phyloP scores from a whole-genome alignment of 1,284 basidiomycete genomes.

The Grifola frondosa region DNA sequence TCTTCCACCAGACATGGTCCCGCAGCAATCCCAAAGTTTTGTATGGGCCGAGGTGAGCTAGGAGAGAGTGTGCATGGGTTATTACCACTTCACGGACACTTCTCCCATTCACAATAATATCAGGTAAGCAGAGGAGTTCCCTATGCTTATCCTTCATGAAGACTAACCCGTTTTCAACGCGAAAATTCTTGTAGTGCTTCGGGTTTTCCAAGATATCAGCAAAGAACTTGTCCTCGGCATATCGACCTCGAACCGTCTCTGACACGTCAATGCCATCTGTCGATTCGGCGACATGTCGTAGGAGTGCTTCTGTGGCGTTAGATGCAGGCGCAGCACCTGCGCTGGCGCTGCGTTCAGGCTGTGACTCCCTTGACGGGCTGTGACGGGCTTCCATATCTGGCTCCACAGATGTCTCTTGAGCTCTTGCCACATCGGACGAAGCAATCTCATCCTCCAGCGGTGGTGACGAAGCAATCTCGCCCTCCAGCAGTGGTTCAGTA shows the following conservation, averaged over 20 bases:
- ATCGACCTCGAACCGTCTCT: constrained; percentile 7
- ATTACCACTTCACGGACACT: constrained; percentile 28
- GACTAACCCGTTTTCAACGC: constrained; percentile 17
- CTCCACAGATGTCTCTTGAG: too few relatives aligned
- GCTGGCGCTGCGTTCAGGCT: too few relatives aligned
- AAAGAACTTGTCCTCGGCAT: constrained; percentile 14
- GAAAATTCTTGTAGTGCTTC: constrained; percentile 21
- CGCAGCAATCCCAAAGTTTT: constrained; percentile 28
- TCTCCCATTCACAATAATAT: constrained; percentile 18
- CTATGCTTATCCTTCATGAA: constrained; percentile 9
- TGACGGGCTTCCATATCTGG: too few relatives aligned
- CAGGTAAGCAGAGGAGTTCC: constrained; percentile 26
- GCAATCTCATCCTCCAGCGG: too few relatives aligned
- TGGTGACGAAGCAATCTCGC: background rate
- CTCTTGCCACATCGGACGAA: too few relatives aligned
- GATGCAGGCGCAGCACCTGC: too few relatives aligned
- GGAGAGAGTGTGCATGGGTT: constrained; percentile 29
- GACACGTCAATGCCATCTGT: constrained; percentile 16
- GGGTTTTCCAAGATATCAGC: constrained; percentile 6
- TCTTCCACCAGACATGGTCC: constrained; percentile 33
- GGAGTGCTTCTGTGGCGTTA: background rate
- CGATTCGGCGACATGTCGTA: background rate
- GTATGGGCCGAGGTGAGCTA: constrained; percentile 28
- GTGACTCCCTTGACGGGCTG: too few relatives aligned
- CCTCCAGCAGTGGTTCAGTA: background rate